Conservation (phyloP, 257 asterid genomes). For the Petunia secreta region DNA sequence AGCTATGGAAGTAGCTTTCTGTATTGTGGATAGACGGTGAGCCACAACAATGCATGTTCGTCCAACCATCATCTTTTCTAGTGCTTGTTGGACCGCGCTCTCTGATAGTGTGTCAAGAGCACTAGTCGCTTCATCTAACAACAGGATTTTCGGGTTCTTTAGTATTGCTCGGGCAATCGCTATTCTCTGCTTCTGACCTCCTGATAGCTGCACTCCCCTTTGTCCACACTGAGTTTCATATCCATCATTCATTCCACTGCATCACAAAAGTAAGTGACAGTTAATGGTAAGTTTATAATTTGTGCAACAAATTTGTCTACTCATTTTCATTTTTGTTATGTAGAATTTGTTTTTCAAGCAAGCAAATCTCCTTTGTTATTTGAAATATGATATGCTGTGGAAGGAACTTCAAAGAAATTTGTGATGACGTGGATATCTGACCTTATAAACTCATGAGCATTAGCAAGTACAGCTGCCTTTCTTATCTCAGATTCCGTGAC, state of each 20-base stretch:
- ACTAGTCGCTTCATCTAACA: slow-evolving; percentile 83
- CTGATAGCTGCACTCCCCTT: slow-evolving; percentile 74
- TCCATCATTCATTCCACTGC: slow-evolving; percentile 82
- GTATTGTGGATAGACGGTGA: slow-evolving; percentile 72
- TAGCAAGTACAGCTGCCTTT: slow-evolving; percentile 77
- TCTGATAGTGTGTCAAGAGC: slow-evolving; percentile 80
- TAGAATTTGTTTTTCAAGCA: not conserved
- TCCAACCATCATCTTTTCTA: slow-evolving; percentile 73
- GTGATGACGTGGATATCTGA: not conserved
- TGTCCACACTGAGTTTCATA: slow-evolving; percentile 80
- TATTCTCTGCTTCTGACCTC: slow-evolving; percentile 81
- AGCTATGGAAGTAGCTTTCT: slow-evolving; percentile 69
- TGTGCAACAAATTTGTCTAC: not conserved
- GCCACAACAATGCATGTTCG: slow-evolving; percentile 78
- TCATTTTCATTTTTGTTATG: not conserved
- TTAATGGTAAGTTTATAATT: not conserved
- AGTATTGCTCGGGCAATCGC: slow-evolving; percentile 82
- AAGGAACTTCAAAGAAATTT: not conserved
- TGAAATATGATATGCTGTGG: not conserved
- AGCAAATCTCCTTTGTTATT: not conserved
- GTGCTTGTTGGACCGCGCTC: slow-evolving; percentile 76
- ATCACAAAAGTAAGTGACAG: slow-evolving; percentile 18
- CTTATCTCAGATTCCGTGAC: slow-evolving; percentile 57
- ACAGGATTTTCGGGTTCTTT: slow-evolving; percentile 67
- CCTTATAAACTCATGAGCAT: slow-evolving; percentile 77